Percentiles rank a stretch among this genome's conserved stretches.
These are phyloP conservation scores for Carex parvula DNA, from an alignment of 176 grass and related monocot genomes.

Conservation along the genomic window DNA sequence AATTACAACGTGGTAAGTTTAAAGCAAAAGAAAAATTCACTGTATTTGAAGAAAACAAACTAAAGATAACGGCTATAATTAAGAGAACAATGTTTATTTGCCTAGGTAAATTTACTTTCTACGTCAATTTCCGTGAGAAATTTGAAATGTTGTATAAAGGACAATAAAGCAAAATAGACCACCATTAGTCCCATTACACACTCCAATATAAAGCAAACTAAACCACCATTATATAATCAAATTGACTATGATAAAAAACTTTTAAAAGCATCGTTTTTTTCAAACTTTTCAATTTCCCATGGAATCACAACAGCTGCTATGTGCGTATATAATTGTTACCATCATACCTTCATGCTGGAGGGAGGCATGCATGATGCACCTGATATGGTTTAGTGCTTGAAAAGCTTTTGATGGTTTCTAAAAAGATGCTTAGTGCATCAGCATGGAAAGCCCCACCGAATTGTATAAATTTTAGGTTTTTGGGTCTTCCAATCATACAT, in stretches of 20 bases:
- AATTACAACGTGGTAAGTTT: not conserved
- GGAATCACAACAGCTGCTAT: constrained; percentile 13
- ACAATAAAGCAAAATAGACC: not conserved
- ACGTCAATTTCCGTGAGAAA: not conserved
- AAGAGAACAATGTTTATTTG: not conserved
- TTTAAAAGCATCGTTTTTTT: constrained; percentile 14
- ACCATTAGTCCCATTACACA: not conserved
- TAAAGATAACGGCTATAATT: not conserved
- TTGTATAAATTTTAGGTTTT: constrained; percentile 22
- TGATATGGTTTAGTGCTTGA: constrained; percentile 15
- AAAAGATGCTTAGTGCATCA: constrained; percentile 32
- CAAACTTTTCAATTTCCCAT: constrained; percentile 5
- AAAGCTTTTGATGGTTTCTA: constrained; percentile 30
- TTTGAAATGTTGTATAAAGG: not conserved
- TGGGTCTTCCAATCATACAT: constrained; percentile 26
- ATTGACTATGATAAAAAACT: constrained; percentile 6
- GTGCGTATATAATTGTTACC: constrained; percentile 8
- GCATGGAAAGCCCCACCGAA: constrained; percentile 29
- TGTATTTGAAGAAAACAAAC: too few species aligned
- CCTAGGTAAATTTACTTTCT: not conserved
- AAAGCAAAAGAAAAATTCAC: too few species aligned
- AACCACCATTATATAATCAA: not conserved
- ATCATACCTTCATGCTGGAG: constrained; percentile 6
- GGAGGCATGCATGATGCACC: constrained; percentile 18
- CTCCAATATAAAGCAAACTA: not conserved